Percentiles rank a stretch among this genome's conserved stretches.
phyloP scores from a whole-genome alignment of 805 yeast species.

The Candida boidinii region DNA sequence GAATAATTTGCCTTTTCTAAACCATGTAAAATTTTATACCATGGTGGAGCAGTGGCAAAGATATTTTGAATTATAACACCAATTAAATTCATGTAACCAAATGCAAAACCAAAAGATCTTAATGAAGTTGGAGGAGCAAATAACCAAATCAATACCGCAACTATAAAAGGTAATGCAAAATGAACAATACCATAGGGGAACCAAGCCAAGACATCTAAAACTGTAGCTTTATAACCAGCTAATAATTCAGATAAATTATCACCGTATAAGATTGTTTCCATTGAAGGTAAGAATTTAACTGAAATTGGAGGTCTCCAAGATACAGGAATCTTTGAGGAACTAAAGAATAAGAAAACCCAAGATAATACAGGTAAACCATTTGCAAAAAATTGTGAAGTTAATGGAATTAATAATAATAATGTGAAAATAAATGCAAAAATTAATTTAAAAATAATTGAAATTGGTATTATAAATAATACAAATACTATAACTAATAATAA shows the following conservation, averaged over 20 bases:
- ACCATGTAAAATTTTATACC: conserved; percentile 86
- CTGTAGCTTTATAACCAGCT: conserved; percentile 60
- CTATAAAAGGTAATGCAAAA: conserved; percentile 83
- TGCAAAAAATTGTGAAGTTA: conserved; percentile 77
- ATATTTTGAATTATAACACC: conserved; percentile 79
- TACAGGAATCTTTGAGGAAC: conserved; percentile 67
- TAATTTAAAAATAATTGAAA: conserved; percentile 10
- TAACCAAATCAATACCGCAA: conserved; percentile 66
- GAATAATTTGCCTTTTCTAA: conserved; percentile 83
- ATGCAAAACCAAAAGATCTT: conserved; percentile 81
- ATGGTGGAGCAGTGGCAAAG: conserved; percentile 95
- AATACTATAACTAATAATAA: conserved; percentile 13
- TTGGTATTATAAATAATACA: conserved; percentile 15
- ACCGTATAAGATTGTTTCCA: conserved; percentile 89
- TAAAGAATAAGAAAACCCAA: conserved; percentile 81
- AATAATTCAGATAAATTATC: conserved; percentile 81
- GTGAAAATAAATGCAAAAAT: conserved; percentile 10
- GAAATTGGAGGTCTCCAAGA: conserved; percentile 75
- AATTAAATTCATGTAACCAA: conserved; percentile 85
- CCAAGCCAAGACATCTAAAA: conserved; percentile 84
- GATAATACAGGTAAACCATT: conserved; percentile 78
- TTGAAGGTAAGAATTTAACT: conserved; percentile 85
- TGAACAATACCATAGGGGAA: conserved; percentile 89
- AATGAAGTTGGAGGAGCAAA: conserved; percentile 89
- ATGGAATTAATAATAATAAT: conserved; percentile 53